Percentiles rank a stretch among this genome's conserved stretches.
Evolutionary conservation across 1,284 basidiomycete species (phyloP).

Genomic region (Stereum hirsutum): DNA sequence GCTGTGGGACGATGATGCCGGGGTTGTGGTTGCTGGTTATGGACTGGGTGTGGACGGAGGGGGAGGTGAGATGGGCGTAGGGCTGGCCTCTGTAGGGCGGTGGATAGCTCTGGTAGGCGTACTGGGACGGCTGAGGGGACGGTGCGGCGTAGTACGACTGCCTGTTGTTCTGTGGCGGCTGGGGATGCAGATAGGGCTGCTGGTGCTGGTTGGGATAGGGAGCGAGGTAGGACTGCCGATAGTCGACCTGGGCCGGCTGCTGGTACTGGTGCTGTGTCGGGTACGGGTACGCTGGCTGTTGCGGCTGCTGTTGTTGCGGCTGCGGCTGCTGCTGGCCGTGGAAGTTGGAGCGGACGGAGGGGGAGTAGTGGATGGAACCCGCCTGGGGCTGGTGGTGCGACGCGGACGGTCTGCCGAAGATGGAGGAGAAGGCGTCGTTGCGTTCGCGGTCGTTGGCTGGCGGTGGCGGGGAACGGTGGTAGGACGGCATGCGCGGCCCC

Average conservation of each 20-base stretch:
- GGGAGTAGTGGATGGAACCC: slow-evolving; percentile 9
- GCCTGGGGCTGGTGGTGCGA: slow-evolving; percentile 36
- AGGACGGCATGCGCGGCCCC: slow-evolving; percentile 64
- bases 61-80: slow-evolving; percentile 14
- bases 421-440: slow-evolving; percentile 70
- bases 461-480: too few relatives aligned
- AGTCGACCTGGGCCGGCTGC: slow-evolving; percentile 5
- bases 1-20: slow-evolving; percentile 34
- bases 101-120: slow-evolving; percentile 12
- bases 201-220: slow-evolving; percentile 15
- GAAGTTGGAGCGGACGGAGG: slow-evolving; percentile 8
- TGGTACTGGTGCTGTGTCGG: slow-evolving; percentile 15
- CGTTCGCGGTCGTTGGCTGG: too few relatives aligned
- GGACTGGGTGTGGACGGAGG: slow-evolving; percentile 16
- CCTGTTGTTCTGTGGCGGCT: slow-evolving; percentile 14
- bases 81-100: slow-evolving; percentile 20
- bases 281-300: slow-evolving; percentile 22
- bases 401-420: slow-evolving; percentile 67
- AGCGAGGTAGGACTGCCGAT: slow-evolving; percentile 20
- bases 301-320: slow-evolving; percentile 23
- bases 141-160: slow-evolving; percentile 15
- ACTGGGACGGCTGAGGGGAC: slow-evolving; percentile 9
- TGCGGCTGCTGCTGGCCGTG: slow-evolving; percentile 18
- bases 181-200: slow-evolving; percentile 12
- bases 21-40: slow-evolving; percentile 6